A percentile compares a stretch with the other conserved stretches of the same genome.
These are phyloP conservation scores for Cadophora sp. DNA, from an alignment of 2,329 filamentous ascomycete species.

Conservation along the genomic window DNA sequence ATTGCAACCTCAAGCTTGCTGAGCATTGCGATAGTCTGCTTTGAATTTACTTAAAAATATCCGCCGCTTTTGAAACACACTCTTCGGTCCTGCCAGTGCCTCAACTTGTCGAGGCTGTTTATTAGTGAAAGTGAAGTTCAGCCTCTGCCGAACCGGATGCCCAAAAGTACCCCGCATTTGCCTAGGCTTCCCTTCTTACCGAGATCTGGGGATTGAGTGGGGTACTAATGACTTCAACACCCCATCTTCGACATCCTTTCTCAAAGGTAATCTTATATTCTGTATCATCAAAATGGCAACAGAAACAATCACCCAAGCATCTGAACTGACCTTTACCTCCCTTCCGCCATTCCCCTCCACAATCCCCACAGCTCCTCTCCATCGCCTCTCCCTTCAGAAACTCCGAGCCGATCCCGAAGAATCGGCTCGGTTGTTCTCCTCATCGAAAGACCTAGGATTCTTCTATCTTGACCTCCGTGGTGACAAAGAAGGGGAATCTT, in stretches of 20 bases:
- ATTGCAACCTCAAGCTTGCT: not conserved
- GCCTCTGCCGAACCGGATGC: not conserved
- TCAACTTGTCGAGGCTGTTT: not conserved
- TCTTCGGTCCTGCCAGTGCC: not conserved
- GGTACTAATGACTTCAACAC: not conserved
- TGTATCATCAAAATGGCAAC: conserved; percentile 25
- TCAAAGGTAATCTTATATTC: too few species aligned
- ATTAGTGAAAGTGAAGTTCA: not conserved
- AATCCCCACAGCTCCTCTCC: conserved; percentile 36
- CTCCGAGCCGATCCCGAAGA: conserved; percentile 26
- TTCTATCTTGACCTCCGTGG: conserved; percentile 39
- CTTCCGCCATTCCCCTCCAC: conserved; percentile 34
- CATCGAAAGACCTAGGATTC: conserved; percentile 39
- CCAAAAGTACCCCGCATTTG: conserved; percentile 7
- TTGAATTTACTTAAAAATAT: not conserved
- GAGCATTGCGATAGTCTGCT: not conserved
- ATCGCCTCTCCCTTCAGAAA: conserved; percentile 32
- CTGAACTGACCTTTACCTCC: conserved; percentile 19
- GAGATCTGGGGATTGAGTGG: not conserved
- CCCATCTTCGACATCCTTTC: not conserved
- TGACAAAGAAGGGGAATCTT: conserved; percentile 31
- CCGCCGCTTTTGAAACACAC: not conserved
- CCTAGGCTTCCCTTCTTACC: conserved; percentile 2
- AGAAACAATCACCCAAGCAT: conserved; percentile 22
- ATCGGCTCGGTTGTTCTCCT: conserved; percentile 31